Conservation (phyloP, 371 early-diverging fungal species). For the Apophysomyces sp. region DNA sequence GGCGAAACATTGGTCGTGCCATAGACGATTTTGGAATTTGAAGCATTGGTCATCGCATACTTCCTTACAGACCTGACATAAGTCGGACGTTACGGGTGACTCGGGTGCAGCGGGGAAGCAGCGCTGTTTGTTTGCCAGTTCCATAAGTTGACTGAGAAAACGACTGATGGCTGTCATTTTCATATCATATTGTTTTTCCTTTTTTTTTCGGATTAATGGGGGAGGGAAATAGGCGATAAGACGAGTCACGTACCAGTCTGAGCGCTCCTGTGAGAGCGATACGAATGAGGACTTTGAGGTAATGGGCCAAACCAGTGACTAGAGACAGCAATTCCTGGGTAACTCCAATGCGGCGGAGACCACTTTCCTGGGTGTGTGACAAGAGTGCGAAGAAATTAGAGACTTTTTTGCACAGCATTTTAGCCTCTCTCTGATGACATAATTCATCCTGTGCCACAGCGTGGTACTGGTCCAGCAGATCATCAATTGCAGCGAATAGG, state of each 20-base stretch:
- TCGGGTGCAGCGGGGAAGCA: slow-evolving; percentile 18
- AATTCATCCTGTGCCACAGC: slow-evolving; percentile 44
- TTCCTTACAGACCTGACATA: slow-evolving; percentile 72
- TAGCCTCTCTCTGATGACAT: slow-evolving; percentile 82
- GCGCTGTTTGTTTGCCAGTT: slow-evolving; percentile 51
- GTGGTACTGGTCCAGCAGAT: slow-evolving; percentile 35
- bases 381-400: slow-evolving; percentile 91
- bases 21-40: slow-evolving; percentile 55
- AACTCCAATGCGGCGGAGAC: slow-evolving; percentile 65
- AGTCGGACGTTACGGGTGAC: slow-evolving; percentile 57
- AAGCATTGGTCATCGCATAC: slow-evolving; percentile 88
- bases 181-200: slow-evolving; percentile 8
- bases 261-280: slow-evolving; percentile 88
- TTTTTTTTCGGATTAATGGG: background rate
- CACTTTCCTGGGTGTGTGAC: slow-evolving; percentile 76
- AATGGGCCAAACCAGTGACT: slow-evolving; percentile 92
- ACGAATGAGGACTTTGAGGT: slow-evolving; percentile 88
- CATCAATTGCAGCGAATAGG: slow-evolving; percentile 89
- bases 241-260: slow-evolving; percentile 56
- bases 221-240: background rate
- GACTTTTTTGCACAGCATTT: slow-evolving; percentile 88
- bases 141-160: slow-evolving; percentile 64
- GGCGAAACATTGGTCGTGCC: slow-evolving; percentile 83
- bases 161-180: slow-evolving; percentile 50
- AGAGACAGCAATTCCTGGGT: slow-evolving; percentile 89